Evolutionary conservation across 2,329 filamentous ascomycete genomes (phyloP).

Genomic region (Claviceps arundinis): DNA sequence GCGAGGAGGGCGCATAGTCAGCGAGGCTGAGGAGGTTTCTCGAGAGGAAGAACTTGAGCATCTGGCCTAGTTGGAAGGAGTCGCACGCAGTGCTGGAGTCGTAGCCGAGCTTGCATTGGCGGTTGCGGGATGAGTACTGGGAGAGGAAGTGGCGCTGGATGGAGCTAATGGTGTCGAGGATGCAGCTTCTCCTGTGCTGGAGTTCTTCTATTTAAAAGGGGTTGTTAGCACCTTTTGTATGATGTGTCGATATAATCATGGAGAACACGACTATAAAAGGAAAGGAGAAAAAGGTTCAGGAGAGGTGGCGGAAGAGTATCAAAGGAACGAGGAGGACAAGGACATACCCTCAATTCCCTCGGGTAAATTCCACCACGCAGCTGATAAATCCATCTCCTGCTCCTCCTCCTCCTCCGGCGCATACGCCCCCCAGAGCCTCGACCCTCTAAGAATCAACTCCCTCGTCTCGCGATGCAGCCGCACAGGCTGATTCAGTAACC

Average conservation of each 20-base stretch:
- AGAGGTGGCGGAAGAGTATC: neutral
- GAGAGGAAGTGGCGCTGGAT: conserved; percentile 54
- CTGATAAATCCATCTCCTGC: conserved; percentile 10
- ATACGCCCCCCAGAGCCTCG: conserved; percentile 39
- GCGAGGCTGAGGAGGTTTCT: conserved; percentile 47
- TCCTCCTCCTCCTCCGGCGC: conserved; percentile 16
- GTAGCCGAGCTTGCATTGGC: conserved; percentile 62
- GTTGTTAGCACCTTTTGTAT: neutral
- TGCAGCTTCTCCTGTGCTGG: conserved; percentile 48
- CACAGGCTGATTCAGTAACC: conserved; percentile 48
- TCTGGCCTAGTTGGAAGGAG: conserved; percentile 66
- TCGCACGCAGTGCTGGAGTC: conserved; percentile 61
- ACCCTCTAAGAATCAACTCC: conserved; percentile 54
- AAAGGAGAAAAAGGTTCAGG: too few relatives aligned
- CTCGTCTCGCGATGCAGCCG: conserved; percentile 49
- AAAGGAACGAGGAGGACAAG: neutral
- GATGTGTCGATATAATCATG: too few relatives aligned
- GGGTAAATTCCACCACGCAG: conserved; percentile 62
- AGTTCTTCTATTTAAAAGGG: conserved; percentile 41
- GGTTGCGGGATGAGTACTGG: conserved; percentile 52
- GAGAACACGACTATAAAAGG: too few relatives aligned
- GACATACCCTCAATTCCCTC: conserved; percentile 48
- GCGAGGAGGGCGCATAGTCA: conserved; percentile 37
- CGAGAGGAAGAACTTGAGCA: conserved; percentile 55
- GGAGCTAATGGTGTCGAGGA: conserved; percentile 57